Conservation (phyloP, 192 early-diverging fungal genomes). For the Spizellomyces sp. region DNA sequence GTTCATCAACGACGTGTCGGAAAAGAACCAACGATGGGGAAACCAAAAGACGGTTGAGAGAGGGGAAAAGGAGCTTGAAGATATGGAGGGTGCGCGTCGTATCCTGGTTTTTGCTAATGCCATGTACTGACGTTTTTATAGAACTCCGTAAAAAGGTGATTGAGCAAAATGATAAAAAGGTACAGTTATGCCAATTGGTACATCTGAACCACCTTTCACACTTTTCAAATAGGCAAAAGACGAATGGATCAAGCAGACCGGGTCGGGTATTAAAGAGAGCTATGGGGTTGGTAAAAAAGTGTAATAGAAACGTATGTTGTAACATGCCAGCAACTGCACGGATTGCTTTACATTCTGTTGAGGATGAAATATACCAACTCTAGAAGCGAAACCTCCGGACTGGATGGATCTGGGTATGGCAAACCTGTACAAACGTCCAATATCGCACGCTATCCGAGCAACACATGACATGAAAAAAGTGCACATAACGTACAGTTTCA, state of each 20-base stretch:
- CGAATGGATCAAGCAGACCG: slow-evolving; percentile 17
- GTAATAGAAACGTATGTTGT: not conserved
- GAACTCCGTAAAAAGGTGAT: slow-evolving; percentile 26
- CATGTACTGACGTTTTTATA: not conserved
- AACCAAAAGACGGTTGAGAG: slow-evolving; percentile 44
- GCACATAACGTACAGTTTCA: no score
- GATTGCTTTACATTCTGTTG: no score
- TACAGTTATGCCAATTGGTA: not conserved
- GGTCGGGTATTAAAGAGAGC: slow-evolving; percentile 12
- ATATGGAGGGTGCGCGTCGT: slow-evolving; percentile 28
- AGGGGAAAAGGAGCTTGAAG: no score
- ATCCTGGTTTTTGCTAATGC: not conserved
- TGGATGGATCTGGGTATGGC: no score
- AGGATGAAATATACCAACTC: no score
- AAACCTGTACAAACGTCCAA: no score
- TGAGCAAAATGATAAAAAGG: slow-evolving; percentile 5
- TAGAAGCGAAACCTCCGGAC: no score
- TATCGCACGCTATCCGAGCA: no score
- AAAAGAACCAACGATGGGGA: slow-evolving; percentile 41
- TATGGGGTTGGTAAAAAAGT: slow-evolving; percentile 29
- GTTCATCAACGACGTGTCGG: slow-evolving; percentile 51
- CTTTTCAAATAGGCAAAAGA: not conserved
- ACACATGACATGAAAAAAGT: no score
- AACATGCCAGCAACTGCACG: no score
- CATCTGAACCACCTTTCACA: not conserved